These are phyloP conservation scores for Penicillium sp. DNA, from an alignment of 2,329 filamentous ascomycete species.

Conservation along the genomic window DNA sequence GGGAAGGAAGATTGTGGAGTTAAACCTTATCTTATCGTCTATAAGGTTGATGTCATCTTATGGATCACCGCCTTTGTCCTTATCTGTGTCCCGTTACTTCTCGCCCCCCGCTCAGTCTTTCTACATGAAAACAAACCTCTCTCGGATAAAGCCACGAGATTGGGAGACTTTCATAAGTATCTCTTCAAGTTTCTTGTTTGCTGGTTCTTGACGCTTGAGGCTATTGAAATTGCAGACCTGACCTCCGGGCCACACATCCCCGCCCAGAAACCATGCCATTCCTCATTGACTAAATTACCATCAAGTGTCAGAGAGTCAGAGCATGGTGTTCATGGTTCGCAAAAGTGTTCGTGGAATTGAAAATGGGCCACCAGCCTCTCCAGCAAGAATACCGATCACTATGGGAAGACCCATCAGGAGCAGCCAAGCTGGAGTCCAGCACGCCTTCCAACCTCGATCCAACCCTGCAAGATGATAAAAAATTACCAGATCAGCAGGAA, in stretches of 20 bases:
- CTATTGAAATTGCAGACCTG: not conserved
- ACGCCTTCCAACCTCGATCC: not conserved
- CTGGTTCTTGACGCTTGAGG: not conserved
- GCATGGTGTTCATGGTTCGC: not conserved
- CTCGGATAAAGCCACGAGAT: not conserved
- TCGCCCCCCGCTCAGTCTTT: not conserved
- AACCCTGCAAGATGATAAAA: not conserved
- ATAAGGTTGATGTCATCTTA: not conserved
- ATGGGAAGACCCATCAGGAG: not conserved
- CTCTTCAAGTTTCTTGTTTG: not conserved
- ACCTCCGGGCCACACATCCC: not conserved
- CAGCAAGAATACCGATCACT: not conserved
- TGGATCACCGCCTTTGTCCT: not conserved
- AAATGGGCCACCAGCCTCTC: conserved; percentile 1
- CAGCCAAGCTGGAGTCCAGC: not conserved
- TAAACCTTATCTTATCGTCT: not conserved
- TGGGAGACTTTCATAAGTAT: no score
- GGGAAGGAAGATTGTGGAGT: not conserved
- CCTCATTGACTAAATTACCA: not conserved
- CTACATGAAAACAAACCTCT: not conserved
- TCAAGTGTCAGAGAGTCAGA: not conserved
- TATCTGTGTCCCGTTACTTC: not conserved
- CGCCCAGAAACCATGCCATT: not conserved
- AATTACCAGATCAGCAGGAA: not conserved
- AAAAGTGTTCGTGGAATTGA: not conserved